phyloP scores from a whole-genome alignment of 192 early-diverging fungal species.

The Coemansia asiatica region DNA sequence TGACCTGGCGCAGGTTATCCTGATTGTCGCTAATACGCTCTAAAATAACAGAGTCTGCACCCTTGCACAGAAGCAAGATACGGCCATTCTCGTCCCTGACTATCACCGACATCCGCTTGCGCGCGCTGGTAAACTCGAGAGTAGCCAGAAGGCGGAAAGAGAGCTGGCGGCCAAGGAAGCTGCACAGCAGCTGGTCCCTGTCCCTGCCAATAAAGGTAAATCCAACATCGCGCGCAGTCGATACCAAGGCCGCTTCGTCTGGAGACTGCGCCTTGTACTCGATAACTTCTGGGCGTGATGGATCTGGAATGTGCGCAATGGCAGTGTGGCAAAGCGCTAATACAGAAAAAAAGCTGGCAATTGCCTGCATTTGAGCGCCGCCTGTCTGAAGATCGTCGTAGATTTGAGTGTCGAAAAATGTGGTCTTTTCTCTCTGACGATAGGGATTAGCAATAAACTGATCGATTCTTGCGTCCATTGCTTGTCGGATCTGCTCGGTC shows the following conservation, averaged over 20 bases:
- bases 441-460: constrained; percentile 62
- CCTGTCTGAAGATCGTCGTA: constrained; percentile 63
- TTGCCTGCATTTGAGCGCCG: constrained; percentile 60
- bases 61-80: constrained; percentile 86
- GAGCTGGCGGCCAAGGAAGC: constrained; percentile 72
- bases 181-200: constrained; percentile 64
- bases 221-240: constrained; percentile 80
- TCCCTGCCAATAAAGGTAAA: constrained; percentile 80
- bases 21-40: constrained; percentile 75
- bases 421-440: constrained; percentile 60
- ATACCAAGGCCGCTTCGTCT: constrained; percentile 91
- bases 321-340: constrained; percentile 91
- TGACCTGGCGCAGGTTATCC: constrained; percentile 65
- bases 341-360: constrained; percentile 78
- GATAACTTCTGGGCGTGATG: constrained; percentile 54
- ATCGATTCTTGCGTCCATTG: constrained; percentile 62
- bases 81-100: constrained; percentile 70
- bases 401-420: constrained; percentile 70
- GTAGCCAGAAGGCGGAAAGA: constrained; percentile 67
- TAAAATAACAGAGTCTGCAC: constrained; percentile 93
- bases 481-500: constrained; percentile 25
- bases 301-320: constrained; percentile 62
- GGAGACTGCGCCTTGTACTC: constrained; percentile 93
- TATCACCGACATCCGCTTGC: constrained; percentile 96
- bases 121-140: constrained; percentile 90